Evolutionary conservation across 768 basidiomycete genomes (phyloP).

Genomic region (Asterophora parasitica): DNA sequence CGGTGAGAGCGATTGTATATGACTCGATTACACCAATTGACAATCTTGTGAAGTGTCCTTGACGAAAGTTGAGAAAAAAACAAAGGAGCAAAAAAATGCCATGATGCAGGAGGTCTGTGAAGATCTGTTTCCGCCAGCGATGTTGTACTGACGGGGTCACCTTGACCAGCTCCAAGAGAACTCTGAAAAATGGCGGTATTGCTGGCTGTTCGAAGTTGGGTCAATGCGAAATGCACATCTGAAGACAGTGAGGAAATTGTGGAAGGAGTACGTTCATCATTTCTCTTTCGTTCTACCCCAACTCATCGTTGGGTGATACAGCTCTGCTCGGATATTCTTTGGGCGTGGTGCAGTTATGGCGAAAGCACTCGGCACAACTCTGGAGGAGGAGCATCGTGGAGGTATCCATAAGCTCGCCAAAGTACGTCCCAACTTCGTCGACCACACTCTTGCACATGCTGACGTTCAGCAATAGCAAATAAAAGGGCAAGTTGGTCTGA

Average conservation of each 20-base stretch:
- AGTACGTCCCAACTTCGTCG: conserved; percentile 35
- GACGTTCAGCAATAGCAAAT: conserved; percentile 56
- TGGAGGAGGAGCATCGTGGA: conserved; percentile 78
- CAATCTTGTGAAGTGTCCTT: conserved; percentile 62
- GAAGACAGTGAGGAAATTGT: conserved; percentile 87
- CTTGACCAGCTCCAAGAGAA: conserved; percentile 66
- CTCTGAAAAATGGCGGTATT: conserved; percentile 88
- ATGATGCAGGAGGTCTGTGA: conserved; percentile 70
- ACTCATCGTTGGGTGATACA: conserved; percentile 23
- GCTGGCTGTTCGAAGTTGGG: conserved; percentile 94
- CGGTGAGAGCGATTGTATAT: conserved; percentile 45
- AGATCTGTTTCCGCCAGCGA: neutral
- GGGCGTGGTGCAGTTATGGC: conserved; percentile 88
- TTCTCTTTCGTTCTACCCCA: neutral
- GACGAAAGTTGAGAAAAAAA: conserved; percentile 93
- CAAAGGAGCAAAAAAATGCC: conserved; percentile 81
- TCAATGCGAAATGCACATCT: conserved; percentile 93
- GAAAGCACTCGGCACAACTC: conserved; percentile 85
- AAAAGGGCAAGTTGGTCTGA: conserved; percentile 89
- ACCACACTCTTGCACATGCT: conserved; percentile 2
- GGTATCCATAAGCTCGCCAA: conserved; percentile 78
- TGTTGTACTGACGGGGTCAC: conserved; percentile 2
- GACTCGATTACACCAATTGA: conserved; percentile 4
- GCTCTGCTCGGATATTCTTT: conserved; percentile 88
- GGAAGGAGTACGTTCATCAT: conserved; percentile 72